Percentiles rank a stretch among this genome's conserved stretches.
phyloP scores from a whole-genome alignment of 805 yeast species.

The Pichia paraexigua region DNA sequence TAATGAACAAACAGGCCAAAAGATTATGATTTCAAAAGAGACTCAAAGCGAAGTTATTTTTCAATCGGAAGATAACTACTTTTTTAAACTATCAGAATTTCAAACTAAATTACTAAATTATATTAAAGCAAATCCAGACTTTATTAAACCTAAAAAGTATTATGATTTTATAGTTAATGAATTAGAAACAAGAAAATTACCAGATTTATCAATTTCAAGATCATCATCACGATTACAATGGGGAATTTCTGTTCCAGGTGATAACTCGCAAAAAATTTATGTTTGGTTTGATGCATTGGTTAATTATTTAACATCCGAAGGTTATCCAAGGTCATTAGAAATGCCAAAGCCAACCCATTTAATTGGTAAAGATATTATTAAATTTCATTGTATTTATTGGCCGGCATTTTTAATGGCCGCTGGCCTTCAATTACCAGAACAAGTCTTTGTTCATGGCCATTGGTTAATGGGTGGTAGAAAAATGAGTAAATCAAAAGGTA shows the following conservation, averaged over 20 bases:
- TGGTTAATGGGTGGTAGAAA: conserved; percentile 87
- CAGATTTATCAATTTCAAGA: conserved; percentile 81
- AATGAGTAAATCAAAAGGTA: conserved; percentile 90
- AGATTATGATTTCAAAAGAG: conserved; percentile 44
- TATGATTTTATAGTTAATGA: conserved; percentile 50
- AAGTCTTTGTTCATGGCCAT: conserved; percentile 84
- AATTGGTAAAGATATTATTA: conserved; percentile 83
- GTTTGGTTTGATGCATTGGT: conserved; percentile 96
- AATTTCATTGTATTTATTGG: conserved; percentile 92
- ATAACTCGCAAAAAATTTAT: conserved; percentile 69
- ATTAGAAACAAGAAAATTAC: conserved; percentile 38
- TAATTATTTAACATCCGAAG: conserved; percentile 68
- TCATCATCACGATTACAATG: conserved; percentile 71
- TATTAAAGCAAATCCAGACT: conserved; percentile 42
- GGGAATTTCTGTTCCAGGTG: conserved; percentile 88
- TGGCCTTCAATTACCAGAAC: conserved; percentile 57
- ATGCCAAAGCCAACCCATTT: conserved; percentile 47
- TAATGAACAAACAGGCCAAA: conserved; percentile 26
- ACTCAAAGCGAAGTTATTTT: conserved; percentile 67
- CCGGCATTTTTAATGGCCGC: conserved; percentile 88
- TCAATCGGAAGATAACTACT: conserved; percentile 80
- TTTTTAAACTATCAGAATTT: conserved; percentile 65
- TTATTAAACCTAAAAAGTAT: conserved; percentile 59
- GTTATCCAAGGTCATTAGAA: conserved; percentile 37
- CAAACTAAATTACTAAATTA: conserved; percentile 43